These are phyloP conservation scores for Picochlorum sp. DNA, from an alignment of 139 green algal species.

Conservation along the genomic window DNA sequence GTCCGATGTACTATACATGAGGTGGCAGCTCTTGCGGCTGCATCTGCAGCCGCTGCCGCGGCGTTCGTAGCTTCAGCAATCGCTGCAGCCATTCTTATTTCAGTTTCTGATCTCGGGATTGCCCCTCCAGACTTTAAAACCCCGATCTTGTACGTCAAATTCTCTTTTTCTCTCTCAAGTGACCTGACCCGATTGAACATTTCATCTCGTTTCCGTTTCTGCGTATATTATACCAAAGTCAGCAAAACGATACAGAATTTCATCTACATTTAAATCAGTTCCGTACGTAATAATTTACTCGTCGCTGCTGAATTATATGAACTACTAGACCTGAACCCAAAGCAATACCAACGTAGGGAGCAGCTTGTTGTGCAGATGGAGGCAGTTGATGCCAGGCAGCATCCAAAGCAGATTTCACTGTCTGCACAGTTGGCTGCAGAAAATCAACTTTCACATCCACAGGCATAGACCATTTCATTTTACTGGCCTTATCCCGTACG, in stretches of 20 bases:
- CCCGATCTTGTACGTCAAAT: conserved; percentile 13
- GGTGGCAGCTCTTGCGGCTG: conserved; percentile 26
- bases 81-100: conserved; percentile 32
- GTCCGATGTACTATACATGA: conserved; percentile 22
- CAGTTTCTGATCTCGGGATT: conserved; percentile 19
- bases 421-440: conserved; percentile 19
- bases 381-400: conserved; percentile 26
- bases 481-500: background rate
- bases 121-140: conserved; percentile 14
- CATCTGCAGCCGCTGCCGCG: conserved; percentile 32
- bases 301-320: conserved; percentile 21
- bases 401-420: conserved; percentile 11
- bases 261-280: too few relatives aligned
- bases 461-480: conserved; percentile 12
- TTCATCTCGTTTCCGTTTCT: conserved; percentile 2
- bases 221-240: too few relatives aligned
- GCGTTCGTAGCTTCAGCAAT: conserved; percentile 35
- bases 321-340: conserved; percentile 24
- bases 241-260: too few relatives aligned
- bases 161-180: conserved; percentile 18
- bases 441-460: conserved; percentile 33
- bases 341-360: conserved; percentile 23
- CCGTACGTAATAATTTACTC: conserved; percentile 15
- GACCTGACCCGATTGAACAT: conserved; percentile 4
- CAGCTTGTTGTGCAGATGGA: conserved; percentile 26